These are phyloP conservation scores for Oryza coarctata DNA, from an alignment of 176 grass and related monocot species.

Conservation along the genomic window DNA sequence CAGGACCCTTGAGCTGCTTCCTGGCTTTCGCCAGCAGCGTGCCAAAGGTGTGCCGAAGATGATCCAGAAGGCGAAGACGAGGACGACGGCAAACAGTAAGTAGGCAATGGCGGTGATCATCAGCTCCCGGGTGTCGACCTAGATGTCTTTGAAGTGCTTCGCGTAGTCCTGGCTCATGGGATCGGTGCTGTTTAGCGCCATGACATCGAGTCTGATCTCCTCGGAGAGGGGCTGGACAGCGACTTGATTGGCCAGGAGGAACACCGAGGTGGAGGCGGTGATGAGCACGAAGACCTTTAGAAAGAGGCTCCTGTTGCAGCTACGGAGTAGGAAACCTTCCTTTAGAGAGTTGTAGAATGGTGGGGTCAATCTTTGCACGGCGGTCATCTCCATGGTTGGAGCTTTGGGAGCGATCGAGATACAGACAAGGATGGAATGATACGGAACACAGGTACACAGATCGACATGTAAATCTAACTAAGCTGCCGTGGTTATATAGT, in stretches of 20 bases:
- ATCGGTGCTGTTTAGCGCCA: constrained; percentile 8
- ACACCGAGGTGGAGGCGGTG: background rate
- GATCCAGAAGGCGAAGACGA: background rate
- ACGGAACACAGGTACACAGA: too few relatives aligned
- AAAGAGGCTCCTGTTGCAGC: constrained; percentile 27
- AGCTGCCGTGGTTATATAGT: too few relatives aligned
- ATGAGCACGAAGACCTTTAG: background rate
- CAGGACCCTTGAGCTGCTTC: constrained; percentile 3
- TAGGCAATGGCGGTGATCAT: background rate
- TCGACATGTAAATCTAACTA: too few relatives aligned
- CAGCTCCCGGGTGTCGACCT: background rate
- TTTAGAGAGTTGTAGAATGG: constrained; percentile 26
- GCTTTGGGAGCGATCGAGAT: background rate
- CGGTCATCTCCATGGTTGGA: constrained; percentile 12
- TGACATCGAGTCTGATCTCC: background rate
- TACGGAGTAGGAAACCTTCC: constrained; percentile 26
- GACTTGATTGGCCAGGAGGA: background rate
- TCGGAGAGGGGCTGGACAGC: background rate
- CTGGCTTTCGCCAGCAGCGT: background rate
- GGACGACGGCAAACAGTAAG: background rate
- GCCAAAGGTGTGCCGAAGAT: background rate
- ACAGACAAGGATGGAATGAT: too few relatives aligned
- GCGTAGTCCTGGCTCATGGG: background rate
- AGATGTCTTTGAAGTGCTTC: background rate
- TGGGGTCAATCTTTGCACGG: background rate